Evolutionary conservation across 768 basidiomycete species (phyloP).

Genomic region (Lentinula detonsa): DNA sequence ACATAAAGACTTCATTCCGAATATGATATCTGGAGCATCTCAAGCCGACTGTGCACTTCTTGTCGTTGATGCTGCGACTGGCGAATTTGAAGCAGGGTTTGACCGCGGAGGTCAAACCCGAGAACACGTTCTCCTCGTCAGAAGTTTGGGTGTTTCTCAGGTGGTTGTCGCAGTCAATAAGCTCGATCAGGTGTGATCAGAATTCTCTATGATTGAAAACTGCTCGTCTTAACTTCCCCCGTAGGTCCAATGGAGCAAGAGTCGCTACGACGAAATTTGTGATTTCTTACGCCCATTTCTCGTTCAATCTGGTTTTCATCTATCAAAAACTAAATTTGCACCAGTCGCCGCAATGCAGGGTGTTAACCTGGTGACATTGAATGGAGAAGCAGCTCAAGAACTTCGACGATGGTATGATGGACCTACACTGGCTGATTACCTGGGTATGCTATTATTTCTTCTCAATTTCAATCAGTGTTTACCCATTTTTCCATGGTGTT

Average conservation of each 20-base stretch:
- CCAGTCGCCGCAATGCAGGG: constrained; percentile 91
- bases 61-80: constrained; percentile 84
- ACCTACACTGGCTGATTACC: constrained; percentile 73
- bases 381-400: constrained; percentile 36
- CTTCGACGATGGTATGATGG: constrained; percentile 80
- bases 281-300: constrained; percentile 73
- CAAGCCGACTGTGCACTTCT: constrained; percentile 95
- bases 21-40: constrained; percentile 98
- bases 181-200: constrained; percentile 68
- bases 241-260: constrained; percentile 83
- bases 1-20: constrained; percentile 96
- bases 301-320: constrained; percentile 78
- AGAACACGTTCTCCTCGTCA: constrained; percentile 87
- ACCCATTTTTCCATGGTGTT: background rate
- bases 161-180: constrained; percentile 94
- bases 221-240: background rate
- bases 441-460: constrained; percentile 47
- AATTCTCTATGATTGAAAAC: background rate
- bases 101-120: constrained; percentile 92
- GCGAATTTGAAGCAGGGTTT: constrained; percentile 96
- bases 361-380: constrained; percentile 63
- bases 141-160: constrained; percentile 89
- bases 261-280: constrained; percentile 84
- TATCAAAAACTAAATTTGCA: constrained; percentile 74
- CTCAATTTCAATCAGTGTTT: background rate